Evolutionary conservation across 2,329 filamentous ascomycete genomes (phyloP).

Genomic region (Magnaporthiopsis poae): DNA sequence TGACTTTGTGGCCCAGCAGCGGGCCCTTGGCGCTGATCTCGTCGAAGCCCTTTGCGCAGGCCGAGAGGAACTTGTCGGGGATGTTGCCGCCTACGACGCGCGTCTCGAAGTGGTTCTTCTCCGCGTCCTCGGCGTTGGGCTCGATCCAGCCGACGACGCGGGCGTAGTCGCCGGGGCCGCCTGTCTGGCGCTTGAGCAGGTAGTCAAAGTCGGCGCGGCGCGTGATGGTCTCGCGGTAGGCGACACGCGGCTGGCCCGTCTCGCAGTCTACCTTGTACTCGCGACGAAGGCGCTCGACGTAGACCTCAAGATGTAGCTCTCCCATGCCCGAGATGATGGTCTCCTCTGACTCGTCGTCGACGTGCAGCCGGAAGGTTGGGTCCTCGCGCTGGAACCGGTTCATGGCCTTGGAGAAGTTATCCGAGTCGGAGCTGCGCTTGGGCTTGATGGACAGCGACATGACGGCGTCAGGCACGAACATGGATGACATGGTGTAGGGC

Average conservation of each 20-base stretch:
- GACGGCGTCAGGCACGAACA: slow-evolving; percentile 96
- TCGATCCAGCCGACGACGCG: slow-evolving; percentile 88
- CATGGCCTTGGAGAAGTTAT: slow-evolving; percentile 97
- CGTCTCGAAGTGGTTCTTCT: slow-evolving; percentile 74
- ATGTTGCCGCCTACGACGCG: slow-evolving; percentile 84
- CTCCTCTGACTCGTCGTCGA: slow-evolving; percentile 85
- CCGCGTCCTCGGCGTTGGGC: slow-evolving; percentile 56
- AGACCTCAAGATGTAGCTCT: slow-evolving; percentile 91
- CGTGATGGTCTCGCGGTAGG: slow-evolving; percentile 89
- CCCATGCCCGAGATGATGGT: slow-evolving; percentile 99
- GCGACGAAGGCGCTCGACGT: slow-evolving; percentile 89
- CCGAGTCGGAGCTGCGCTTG: slow-evolving; percentile 80
- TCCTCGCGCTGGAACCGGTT: slow-evolving; percentile 97
- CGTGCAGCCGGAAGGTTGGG: slow-evolving; percentile 89
- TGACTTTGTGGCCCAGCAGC: slow-evolving; percentile 82
- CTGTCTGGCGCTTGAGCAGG: slow-evolving; percentile 86
- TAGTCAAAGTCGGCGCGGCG: slow-evolving; percentile 77
- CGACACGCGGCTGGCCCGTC: slow-evolving; percentile 93
- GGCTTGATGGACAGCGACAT: slow-evolving; percentile 96
- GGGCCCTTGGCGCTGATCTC: slow-evolving; percentile 75
- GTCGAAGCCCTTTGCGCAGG: slow-evolving; percentile 91
- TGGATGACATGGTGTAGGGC: slow-evolving; percentile 91
- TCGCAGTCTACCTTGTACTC: slow-evolving; percentile 94
- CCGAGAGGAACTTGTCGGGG: slow-evolving; percentile 87
- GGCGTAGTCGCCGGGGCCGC: slow-evolving; percentile 90